Evolutionary conservation across 2,329 filamentous ascomycete genomes (phyloP).

Genomic region (Corniculantispora saksenae): DNA sequence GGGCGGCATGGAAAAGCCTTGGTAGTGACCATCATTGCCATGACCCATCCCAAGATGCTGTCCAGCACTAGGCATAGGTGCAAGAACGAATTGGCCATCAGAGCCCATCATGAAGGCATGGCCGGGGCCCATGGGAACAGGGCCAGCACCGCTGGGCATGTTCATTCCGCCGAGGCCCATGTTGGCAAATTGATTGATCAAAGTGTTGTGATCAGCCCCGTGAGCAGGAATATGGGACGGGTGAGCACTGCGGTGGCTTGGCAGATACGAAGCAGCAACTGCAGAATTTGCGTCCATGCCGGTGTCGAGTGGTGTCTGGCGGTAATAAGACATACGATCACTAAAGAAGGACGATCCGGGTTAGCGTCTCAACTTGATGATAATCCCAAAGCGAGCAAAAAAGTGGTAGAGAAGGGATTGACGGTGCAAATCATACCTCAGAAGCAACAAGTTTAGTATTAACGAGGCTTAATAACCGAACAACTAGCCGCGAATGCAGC

Average conservation of each 20-base stretch:
- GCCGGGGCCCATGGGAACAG: constrained; percentile 36
- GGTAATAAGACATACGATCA: constrained; percentile 37
- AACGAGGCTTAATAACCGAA: constrained; percentile 33
- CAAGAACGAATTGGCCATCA: constrained; percentile 41
- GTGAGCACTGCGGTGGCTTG: constrained; percentile 33
- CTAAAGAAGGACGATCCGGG: constrained; percentile 9
- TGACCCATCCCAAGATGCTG: constrained; percentile 39
- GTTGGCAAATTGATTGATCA: constrained; percentile 39
- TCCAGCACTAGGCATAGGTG: constrained; percentile 34
- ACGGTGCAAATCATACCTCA: constrained; percentile 28
- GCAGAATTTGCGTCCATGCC: constrained; percentile 39
- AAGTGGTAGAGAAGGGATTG: neutral
- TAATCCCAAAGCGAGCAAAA: neutral
- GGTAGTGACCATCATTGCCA: constrained; percentile 36
- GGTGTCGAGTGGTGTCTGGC: constrained; percentile 29
- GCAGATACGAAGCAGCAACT: constrained; percentile 34
- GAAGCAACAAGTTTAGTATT: constrained; percentile 35
- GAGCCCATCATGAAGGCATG: constrained; percentile 40
- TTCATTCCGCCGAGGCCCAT: constrained; percentile 40
- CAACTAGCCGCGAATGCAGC: constrained; percentile 29
- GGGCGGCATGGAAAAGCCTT: constrained; percentile 33
- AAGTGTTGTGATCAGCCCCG: constrained; percentile 31
- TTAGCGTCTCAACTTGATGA: neutral
- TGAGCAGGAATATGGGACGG: constrained; percentile 31
- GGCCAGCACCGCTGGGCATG: constrained; percentile 32